A percentile compares a stretch with the other conserved stretches of the same genome.
Evolutionary conservation across 805 yeast genomes (phyloP).

Genomic region (Zygoascus tannicola): DNA sequence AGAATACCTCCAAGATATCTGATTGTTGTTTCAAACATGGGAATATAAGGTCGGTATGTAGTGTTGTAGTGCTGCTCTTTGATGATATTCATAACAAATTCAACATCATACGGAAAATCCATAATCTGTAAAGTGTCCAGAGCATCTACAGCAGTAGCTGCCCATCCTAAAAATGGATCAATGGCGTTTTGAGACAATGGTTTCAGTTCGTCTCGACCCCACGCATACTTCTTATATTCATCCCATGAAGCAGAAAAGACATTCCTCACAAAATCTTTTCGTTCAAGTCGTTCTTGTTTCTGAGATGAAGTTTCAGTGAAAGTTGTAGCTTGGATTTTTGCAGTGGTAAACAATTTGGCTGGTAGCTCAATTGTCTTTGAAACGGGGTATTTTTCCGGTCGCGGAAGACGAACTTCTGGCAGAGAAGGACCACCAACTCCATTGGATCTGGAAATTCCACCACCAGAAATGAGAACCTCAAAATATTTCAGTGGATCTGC

Average conservation of each 20-base stretch:
- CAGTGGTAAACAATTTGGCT: not conserved
- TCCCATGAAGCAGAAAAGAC: constrained; percentile 39
- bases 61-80: constrained; percentile 32
- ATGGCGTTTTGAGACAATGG: constrained; percentile 29
- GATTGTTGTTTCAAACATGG: constrained; percentile 43
- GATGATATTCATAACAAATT: constrained; percentile 32
- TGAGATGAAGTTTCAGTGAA: constrained; percentile 19
- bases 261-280: constrained; percentile 27
- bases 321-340: constrained; percentile 16
- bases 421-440: constrained; percentile 3
- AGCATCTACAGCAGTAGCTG: constrained; percentile 43
- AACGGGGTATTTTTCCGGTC: constrained; percentile 14
- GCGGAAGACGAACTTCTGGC: constrained; percentile 8
- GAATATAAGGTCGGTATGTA: constrained; percentile 34
- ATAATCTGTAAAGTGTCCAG: constrained; percentile 44
- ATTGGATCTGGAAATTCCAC: constrained; percentile 9
- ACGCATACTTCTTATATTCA: constrained; percentile 34
- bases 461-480: constrained; percentile 13
- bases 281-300: constrained; percentile 15
- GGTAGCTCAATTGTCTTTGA: constrained; percentile 8
- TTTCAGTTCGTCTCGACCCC: constrained; percentile 39
- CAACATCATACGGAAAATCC: constrained; percentile 34
- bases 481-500: constrained; percentile 2
- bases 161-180: constrained; percentile 43
- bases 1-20: constrained; percentile 46